Conservation (phyloP, 106 monocot species). For the Agapanthus africanus region DNA sequence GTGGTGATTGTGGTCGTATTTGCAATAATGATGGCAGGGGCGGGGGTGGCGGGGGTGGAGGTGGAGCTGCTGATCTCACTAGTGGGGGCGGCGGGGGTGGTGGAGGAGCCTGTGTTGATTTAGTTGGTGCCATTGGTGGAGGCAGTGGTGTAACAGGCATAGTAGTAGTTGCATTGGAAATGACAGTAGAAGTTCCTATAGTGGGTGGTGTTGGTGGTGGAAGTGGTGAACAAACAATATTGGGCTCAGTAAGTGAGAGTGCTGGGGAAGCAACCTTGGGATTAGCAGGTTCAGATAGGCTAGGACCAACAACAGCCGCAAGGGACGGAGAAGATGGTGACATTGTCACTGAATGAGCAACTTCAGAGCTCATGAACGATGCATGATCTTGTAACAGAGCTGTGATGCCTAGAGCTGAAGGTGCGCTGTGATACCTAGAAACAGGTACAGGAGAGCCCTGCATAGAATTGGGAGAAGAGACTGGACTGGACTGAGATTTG, state of each 20-base stretch:
- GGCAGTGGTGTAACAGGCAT: slow-evolving; percentile 9
- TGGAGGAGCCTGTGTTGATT: slow-evolving; percentile 1
- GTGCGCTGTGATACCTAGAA: slow-evolving; percentile 55
- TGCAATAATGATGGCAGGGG: too few species aligned
- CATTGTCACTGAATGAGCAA: slow-evolving; percentile 12
- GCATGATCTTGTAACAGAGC: slow-evolving; percentile 53
- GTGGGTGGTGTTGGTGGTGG: not conserved
- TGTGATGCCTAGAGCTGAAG: slow-evolving; percentile 61
- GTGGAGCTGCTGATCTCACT: not conserved
- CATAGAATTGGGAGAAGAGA: slow-evolving; percentile 25
- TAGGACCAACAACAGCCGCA: slow-evolving; percentile 7
- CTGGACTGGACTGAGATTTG: slow-evolving; percentile 32
- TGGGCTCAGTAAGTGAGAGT: not conserved
- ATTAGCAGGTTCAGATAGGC: slow-evolving; percentile 6
- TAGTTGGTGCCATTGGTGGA: not conserved
- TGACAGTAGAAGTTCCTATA: not conserved
- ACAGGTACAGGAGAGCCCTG: slow-evolving; percentile 23
- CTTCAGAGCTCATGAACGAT: slow-evolving; percentile 21
- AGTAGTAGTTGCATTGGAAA: not conserved
- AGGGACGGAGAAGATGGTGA: slow-evolving; percentile 12
- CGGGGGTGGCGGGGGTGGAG: slow-evolving; percentile 15
- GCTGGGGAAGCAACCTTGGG: not conserved
- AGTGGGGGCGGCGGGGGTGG: not conserved
- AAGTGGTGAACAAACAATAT: slow-evolving; percentile 10
- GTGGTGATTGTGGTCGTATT: not conserved